Conservation (phyloP, 2,329 filamentous ascomycete species). For the Neofusicoccum laricinum region DNA sequence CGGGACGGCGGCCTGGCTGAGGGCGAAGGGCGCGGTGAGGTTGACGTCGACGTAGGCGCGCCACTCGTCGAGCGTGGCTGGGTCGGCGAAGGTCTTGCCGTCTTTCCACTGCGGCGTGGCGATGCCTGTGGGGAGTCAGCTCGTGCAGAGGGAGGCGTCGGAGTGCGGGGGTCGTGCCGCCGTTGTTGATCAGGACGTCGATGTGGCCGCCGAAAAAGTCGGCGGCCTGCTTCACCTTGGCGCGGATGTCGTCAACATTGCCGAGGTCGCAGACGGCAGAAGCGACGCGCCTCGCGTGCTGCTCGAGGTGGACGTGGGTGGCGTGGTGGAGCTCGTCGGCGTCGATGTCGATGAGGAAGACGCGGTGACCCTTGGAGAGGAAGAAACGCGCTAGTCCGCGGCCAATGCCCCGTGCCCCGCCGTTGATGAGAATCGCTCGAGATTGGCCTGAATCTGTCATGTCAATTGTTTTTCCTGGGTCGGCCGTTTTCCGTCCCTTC, state of each 20-base stretch:
- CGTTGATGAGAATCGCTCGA: conserved; percentile 38
- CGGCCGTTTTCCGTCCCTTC: too few relatives aligned
- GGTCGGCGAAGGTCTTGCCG: conserved; percentile 47
- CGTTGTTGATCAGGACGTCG: conserved; percentile 39
- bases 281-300: conserved; percentile 27
- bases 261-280: conserved; percentile 46
- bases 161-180: too few relatives aligned
- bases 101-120: conserved; percentile 42
- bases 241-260: conserved; percentile 40
- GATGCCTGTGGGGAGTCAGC: too few relatives aligned
- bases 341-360: conserved; percentile 36
- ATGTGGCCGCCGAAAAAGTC: conserved; percentile 42
- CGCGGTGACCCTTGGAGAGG: conserved; percentile 39
- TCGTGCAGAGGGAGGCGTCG: too few relatives aligned
- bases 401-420: conserved; percentile 49
- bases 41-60: conserved; percentile 48
- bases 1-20: conserved; percentile 47
- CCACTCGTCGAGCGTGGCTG: conserved; percentile 44
- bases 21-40: conserved; percentile 46
- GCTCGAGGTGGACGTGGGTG: conserved; percentile 30
- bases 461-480: not conserved
- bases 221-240: conserved; percentile 40
- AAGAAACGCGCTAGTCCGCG: conserved; percentile 43
- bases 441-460: not conserved
- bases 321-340: conserved; percentile 28